Base-by-base conservation (phyloP, 345 rosid species). In the Sonneratia alba region DNA sequence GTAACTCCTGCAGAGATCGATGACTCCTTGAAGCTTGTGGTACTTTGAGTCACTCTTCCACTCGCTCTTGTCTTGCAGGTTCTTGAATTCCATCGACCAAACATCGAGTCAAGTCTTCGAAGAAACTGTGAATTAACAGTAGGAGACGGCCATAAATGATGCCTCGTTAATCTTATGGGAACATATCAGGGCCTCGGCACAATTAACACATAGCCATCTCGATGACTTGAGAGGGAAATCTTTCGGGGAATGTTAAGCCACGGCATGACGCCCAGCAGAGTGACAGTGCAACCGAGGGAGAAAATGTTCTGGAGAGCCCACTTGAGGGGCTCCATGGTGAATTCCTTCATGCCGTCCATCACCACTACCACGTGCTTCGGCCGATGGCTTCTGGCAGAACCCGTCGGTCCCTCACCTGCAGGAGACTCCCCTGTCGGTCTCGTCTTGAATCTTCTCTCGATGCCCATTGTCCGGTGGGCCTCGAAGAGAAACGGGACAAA, bases 191-290 rank as follows among this genome's bases (percentile, higher is more conserved):
- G 32, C 0, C 32, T 27, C 32, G 32, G 32, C 32, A 27, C 32
- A 27, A 27, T 27, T 27, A 27, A 27, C 32, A 27, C 1, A 27
- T 27, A 27, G 32, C 32, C 32, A 27, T 27, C 32, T 27, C 32
- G 32, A 27, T 27, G 32, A 27, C 32, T 27, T 27, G 32, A 27
- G 32, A 27, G 32, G 27, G 22, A 36, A 49, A 14, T 3, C 85
- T 80, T 36, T 83, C 87, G 68, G 3, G 85, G 88, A 69, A 85
- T 85, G 67, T 85, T 83, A n/a, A 87, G 76, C 88, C 91, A 85
- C 0, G 87, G 91, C 86, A 83, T 84, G 70, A 79, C 68, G 22
- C 86, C 88, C 16, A 83, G 71, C 4, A 87, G 80, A 43, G 88
- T 85, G 64, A 87, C 82, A 0, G 14, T 43, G 55, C 77, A 77